Evolutionary conservation across 495 filamentous ascomycete genomes (phyloP), one percentile per base, ranked within the genome.

Genomic region (Glonium stellatum): DNA sequence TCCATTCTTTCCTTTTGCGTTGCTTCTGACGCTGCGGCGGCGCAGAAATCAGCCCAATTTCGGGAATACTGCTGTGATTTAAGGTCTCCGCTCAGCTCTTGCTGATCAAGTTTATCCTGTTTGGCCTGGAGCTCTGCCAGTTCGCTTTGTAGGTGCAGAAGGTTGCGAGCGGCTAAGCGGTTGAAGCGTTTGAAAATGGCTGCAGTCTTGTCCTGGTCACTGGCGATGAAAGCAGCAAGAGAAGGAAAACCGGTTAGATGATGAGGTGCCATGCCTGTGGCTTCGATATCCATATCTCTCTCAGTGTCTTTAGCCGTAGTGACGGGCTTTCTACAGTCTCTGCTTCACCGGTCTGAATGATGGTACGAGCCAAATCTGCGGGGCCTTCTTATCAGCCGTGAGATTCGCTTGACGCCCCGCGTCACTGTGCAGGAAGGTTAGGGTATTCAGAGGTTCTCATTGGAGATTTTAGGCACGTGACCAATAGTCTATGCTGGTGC

Each of bases 131-230:
- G 55, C 3, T 25, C 46, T 6, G 58, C 23, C 0, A 64, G 34
- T 22, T 51, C 5, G 31, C 50, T 56, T 25, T 64, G 61, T n/a
- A 64, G 50, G 18, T 64, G 31, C 19, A 64, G 47, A 1, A 64
- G 52, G 42, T 64, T 64, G 2, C 61, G 48, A 11, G 57, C 56
- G 9, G 19, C 27, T 4, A 64, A 44, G 4, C 31, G 23, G 36
- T 60, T 31, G 55, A 64, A 64, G 10, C 50, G 52, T 15, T 56
- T 48, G 39, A 59, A 63, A 5, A 63, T 54, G 47, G 48, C 51
- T 15, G 55, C 31, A n/a, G 57, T 46, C 19, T 36, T 54, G 49
- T 62, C 60, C 21, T 54, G 60, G 27, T 62, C 60, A 36, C 37
- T 44, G 13, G 60, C 54, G 25, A 62, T 58, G 41, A 41, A 58